These are phyloP conservation scores for Citrus medica DNA, from an alignment of 345 rosid genomes.

Conservation along the genomic window DNA sequence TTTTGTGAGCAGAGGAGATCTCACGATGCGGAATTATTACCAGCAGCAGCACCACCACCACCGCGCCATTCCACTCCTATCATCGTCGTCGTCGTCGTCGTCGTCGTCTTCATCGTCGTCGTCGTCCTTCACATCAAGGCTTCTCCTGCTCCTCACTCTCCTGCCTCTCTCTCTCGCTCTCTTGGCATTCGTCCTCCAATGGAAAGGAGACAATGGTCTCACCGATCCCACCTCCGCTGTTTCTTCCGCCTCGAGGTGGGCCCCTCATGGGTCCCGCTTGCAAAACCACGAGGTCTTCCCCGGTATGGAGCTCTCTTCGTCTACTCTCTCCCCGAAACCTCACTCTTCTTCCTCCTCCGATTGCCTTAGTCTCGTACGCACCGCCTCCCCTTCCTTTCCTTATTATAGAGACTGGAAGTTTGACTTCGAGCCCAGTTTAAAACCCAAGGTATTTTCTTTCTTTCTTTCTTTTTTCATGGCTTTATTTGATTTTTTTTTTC, in stretches of 20 bases:
- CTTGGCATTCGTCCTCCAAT: constrained; percentile 85
- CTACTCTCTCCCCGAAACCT: constrained; percentile 59
- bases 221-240: constrained; percentile 54
- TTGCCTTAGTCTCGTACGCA: constrained; percentile 55
- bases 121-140: constrained; percentile 49
- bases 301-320: constrained; percentile 75
- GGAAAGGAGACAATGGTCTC: constrained; percentile 70
- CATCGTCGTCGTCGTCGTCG: constrained; percentile 33
- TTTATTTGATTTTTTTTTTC: too few species aligned
- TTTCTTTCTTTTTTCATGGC: too few species aligned
- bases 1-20: neutral
- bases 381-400: constrained; percentile 78
- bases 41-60: constrained; percentile 45
- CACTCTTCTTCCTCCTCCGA: constrained; percentile 49
- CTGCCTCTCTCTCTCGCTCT: constrained; percentile 87
- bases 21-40: constrained; percentile 52
- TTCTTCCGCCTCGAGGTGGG: constrained; percentile 44
- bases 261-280: constrained; percentile 60
- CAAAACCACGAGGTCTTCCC: constrained; percentile 68
- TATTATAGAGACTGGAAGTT: constrained; percentile 75
- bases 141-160: constrained; percentile 72
- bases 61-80: constrained; percentile 48
- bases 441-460: constrained; percentile 50
- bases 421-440: constrained; percentile 51
- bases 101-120: constrained; percentile 49